Evolutionary conservation across 2,329 filamentous ascomycete genomes (phyloP).

Genomic region (Fusarium falciforme): DNA sequence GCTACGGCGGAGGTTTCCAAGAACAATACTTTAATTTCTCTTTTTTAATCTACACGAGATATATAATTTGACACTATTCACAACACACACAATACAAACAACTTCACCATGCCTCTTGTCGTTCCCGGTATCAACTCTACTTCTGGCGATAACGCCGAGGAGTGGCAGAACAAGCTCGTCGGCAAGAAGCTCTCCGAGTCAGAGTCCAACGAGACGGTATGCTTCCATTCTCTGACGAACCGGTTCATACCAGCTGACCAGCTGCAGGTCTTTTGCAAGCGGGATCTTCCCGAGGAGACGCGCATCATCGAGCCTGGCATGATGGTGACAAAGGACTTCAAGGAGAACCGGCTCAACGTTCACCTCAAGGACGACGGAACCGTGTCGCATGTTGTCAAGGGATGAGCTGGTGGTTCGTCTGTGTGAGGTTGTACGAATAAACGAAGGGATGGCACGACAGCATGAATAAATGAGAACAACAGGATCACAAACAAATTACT

Average conservation of each 20-base stretch:
- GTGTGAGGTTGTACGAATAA: slow-evolving; percentile 30
- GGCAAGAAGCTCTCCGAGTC: slow-evolving; percentile 71
- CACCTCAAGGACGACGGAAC: slow-evolving; percentile 70
- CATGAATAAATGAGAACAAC: slow-evolving; percentile 23
- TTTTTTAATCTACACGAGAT: neutral
- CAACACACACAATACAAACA: neutral
- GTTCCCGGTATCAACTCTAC: slow-evolving; percentile 67
- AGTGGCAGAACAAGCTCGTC: slow-evolving; percentile 72
- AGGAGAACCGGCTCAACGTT: slow-evolving; percentile 67
- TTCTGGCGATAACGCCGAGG: slow-evolving; percentile 60
- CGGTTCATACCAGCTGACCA: neutral
- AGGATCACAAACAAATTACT: slow-evolving; percentile 1
- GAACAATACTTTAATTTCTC: neutral
- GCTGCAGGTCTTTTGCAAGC: slow-evolving; percentile 68
- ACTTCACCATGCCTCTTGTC: slow-evolving; percentile 71
- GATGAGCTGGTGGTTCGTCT: slow-evolving; percentile 48
- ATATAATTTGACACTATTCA: neutral
- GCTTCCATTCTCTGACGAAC: slow-evolving; percentile 21
- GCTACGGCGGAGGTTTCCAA: neutral
- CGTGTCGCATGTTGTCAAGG: slow-evolving; percentile 68
- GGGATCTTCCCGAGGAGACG: slow-evolving; percentile 66
- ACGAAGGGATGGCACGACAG: neutral
- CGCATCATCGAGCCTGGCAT: slow-evolving; percentile 67
- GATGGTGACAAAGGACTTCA: slow-evolving; percentile 70
- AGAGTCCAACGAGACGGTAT: slow-evolving; percentile 63